Evolutionary conservation across 2,329 filamentous ascomycete species (phyloP).

Genomic region (Colletotrichum sansevieriae): DNA sequence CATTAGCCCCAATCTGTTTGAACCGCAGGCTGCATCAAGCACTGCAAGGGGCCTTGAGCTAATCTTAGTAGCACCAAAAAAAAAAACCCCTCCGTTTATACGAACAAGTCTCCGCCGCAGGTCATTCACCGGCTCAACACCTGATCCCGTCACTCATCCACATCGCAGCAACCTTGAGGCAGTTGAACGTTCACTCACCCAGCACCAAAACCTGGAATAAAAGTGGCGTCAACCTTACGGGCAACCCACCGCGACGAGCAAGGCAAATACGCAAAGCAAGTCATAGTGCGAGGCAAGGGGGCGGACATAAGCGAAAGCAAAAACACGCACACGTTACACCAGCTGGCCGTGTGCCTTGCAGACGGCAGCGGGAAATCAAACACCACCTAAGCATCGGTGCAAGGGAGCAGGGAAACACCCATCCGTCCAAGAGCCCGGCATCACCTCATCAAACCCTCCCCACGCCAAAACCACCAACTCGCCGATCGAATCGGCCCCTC

Average conservation of each 20-base stretch:
- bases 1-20: conserved; percentile 26
- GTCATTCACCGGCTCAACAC: conserved; percentile 7
- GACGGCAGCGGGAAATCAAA: conserved; percentile 3
- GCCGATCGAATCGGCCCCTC: conserved; percentile 36
- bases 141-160: neutral
- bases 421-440: conserved; percentile 15
- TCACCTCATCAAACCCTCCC: conserved; percentile 29
- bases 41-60: conserved; percentile 24
- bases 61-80: conserved; percentile 32
- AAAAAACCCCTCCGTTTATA: neutral
- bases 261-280: conserved; percentile 17
- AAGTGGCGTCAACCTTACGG: conserved; percentile 25
- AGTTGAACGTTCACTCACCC: neutral
- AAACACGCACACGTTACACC: conserved; percentile 1
- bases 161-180: conserved; percentile 14
- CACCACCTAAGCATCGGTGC: conserved; percentile 5
- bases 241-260: conserved; percentile 26
- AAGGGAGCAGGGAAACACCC: conserved; percentile 3
- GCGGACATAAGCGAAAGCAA: conserved; percentile 12
- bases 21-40: conserved; percentile 29
- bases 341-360: neutral
- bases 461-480: conserved; percentile 15
- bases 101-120: conserved; percentile 1
- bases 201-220: conserved; percentile 27
- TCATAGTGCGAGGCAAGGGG: conserved; percentile 38